These are phyloP conservation scores for Cryptococcus floricola DNA, from an alignment of 1,284 basidiomycete genomes.

Conservation along the genomic window DNA sequence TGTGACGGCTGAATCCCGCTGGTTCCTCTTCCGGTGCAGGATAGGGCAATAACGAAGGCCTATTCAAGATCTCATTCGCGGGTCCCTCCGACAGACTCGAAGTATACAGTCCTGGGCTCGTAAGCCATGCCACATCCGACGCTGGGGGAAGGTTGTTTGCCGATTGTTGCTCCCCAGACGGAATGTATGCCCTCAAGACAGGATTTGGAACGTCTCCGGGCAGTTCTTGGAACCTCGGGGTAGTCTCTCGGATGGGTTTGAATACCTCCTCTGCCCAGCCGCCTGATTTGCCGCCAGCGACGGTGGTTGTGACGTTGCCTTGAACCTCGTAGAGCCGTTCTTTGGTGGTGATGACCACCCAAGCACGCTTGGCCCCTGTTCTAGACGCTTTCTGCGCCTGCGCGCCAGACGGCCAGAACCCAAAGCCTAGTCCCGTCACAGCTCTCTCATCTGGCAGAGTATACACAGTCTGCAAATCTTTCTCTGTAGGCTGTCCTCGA, in stretches of 20 bases:
- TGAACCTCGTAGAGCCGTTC: conserved; percentile 89
- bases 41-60: conserved; percentile 53
- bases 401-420: conserved; percentile 52
- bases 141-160: conserved; percentile 50
- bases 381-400: conserved; percentile 5
- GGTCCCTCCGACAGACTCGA: conserved; percentile 52
- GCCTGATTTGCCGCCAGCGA: conserved; percentile 54
- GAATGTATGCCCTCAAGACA: conserved; percentile 71
- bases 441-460: conserved; percentile 71
- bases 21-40: conserved; percentile 51
- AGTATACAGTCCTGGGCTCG: conserved; percentile 83
- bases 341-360: conserved; percentile 78
- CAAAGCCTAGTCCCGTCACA: conserved; percentile 76
- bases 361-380: conserved; percentile 28
- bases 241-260: conserved; percentile 64
- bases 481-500: conserved; percentile 44
- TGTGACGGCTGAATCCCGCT: neutral
- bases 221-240: conserved; percentile 80
- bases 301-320: conserved; percentile 53
- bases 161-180: conserved; percentile 57
- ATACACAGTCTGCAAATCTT: conserved; percentile 74
- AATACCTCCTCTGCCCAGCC: conserved; percentile 73
- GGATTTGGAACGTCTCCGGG: conserved; percentile 70
- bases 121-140: conserved; percentile 80
- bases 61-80: conserved; percentile 30